phyloP scores from a whole-genome alignment of 768 basidiomycete genomes.

The Pulveroboletus sp. region DNA sequence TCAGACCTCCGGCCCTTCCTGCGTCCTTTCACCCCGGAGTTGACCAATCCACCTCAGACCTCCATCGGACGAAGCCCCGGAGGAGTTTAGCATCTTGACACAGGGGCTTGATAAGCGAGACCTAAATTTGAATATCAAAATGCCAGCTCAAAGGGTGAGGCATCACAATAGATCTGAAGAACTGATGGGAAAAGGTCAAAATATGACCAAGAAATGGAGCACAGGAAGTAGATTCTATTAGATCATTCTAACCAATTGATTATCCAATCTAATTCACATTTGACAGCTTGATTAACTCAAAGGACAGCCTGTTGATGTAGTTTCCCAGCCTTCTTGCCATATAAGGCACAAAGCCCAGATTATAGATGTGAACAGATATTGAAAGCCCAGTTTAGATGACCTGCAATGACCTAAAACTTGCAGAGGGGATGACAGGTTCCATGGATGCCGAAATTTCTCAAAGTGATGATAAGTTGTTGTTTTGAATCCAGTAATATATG shows the following conservation, averaged over 20 bases:
- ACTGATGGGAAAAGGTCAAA: neutral
- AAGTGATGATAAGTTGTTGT: too few species aligned
- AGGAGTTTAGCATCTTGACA: too few species aligned
- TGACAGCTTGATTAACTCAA: constrained; percentile 6
- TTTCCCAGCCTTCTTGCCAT: too few species aligned
- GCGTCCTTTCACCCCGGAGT: too few species aligned
- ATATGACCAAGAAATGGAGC: neutral
- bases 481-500: constrained; percentile 8
- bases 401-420: constrained; percentile 36
- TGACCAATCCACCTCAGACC: too few species aligned
- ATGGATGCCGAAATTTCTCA: constrained; percentile 12
- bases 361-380: constrained; percentile 33
- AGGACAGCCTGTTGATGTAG: neutral
- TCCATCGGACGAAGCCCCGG: too few species aligned
- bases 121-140: constrained; percentile 24
- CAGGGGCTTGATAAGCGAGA: neutral
- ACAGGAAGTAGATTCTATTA: too few species aligned
- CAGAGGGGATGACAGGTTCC: neutral
- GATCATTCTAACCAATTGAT: accelerated
- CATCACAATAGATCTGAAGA: constrained; percentile 22
- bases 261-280: constrained; percentile 24
- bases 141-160: constrained; percentile 17
- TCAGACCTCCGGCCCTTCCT: too few species aligned
- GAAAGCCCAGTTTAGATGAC: too few species aligned
- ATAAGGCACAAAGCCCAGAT: constrained; percentile 32